These are phyloP conservation scores for Mangifera indica DNA, from an alignment of 345 rosid genomes.

Conservation along the genomic window DNA sequence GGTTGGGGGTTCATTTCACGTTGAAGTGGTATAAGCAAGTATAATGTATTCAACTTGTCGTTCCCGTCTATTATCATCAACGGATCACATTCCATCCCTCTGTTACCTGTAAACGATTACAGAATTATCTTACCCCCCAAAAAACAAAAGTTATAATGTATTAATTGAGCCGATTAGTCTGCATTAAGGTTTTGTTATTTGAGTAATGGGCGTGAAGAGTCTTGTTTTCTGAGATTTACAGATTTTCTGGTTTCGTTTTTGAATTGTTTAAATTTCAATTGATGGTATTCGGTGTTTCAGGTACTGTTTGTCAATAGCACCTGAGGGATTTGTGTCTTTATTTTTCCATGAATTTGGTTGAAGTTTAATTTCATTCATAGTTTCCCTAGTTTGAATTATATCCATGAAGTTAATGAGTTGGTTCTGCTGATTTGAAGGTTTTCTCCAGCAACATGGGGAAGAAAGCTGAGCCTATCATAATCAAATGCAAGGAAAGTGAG, in stretches of 20 bases:
- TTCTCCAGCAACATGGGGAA: slow-evolving; percentile 86
- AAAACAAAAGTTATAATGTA: no score
- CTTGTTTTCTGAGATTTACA: not conserved
- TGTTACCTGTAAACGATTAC: no score
- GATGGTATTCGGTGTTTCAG: not conserved
- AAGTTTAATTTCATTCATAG: not conserved
- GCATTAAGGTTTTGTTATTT: no score
- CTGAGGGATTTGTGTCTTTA: not conserved
- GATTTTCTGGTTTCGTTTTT: not conserved
- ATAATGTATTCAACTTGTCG: no score
- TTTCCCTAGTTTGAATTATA: not conserved
- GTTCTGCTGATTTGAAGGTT: slow-evolving; percentile 49
- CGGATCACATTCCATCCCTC: no score
- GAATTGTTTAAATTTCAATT: not conserved
- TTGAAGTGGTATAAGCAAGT: no score
- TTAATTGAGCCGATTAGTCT: no score
- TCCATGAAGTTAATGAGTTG: not conserved
- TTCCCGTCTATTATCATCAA: no score
- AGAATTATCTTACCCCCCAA: no score
- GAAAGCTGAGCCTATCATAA: slow-evolving; percentile 69
- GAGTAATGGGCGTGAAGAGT: no score
- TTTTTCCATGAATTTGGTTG: not conserved
- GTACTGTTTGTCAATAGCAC: no score
- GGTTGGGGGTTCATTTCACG: no score
- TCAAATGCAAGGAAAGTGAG: slow-evolving; percentile 65